A percentile compares a stretch with the other conserved stretches of the same genome.
Conservation (phyloP, 352 stramenopile genomes). For the Globisporangium iwayamae region DNA sequence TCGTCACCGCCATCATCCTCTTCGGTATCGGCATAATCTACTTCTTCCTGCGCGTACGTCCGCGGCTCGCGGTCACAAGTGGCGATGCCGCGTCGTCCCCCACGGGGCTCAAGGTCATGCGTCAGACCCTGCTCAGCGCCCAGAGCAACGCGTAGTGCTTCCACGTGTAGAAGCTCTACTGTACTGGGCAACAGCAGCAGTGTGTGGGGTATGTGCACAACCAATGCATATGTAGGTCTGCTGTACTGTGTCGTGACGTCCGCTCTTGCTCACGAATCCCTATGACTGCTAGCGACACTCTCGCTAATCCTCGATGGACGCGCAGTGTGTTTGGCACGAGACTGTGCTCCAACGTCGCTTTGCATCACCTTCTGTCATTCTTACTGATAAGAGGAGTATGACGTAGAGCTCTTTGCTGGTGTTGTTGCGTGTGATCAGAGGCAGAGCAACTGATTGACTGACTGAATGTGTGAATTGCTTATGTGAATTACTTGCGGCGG, state of each 20-base stretch:
- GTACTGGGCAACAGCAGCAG: background rate
- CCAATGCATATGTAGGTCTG: background rate
- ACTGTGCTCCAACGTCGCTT: background rate
- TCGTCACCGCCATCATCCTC: conserved; percentile 43
- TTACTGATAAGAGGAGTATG: background rate
- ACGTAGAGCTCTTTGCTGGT: background rate
- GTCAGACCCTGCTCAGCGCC: conserved; percentile 27
- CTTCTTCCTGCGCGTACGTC: conserved; percentile 31
- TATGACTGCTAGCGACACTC: background rate
- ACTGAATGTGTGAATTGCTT: background rate
- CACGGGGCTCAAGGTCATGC: conserved; percentile 24
- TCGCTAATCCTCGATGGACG: background rate
- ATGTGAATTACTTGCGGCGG: background rate
- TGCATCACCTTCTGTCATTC: background rate
- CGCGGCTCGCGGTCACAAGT: conserved; percentile 16
- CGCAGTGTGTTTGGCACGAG: background rate
- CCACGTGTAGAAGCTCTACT: background rate
- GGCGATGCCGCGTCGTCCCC: conserved; percentile 15
- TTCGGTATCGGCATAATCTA: conserved; percentile 45
- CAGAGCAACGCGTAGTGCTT: background rate
- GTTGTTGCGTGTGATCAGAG: background rate
- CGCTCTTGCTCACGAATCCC: background rate
- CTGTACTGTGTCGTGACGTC: background rate
- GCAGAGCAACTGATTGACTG: background rate
- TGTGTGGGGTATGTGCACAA: background rate